Evolutionary conservation across 2,329 filamentous ascomycete genomes (phyloP).

Genomic region (Dactylonectria estremocensis): DNA sequence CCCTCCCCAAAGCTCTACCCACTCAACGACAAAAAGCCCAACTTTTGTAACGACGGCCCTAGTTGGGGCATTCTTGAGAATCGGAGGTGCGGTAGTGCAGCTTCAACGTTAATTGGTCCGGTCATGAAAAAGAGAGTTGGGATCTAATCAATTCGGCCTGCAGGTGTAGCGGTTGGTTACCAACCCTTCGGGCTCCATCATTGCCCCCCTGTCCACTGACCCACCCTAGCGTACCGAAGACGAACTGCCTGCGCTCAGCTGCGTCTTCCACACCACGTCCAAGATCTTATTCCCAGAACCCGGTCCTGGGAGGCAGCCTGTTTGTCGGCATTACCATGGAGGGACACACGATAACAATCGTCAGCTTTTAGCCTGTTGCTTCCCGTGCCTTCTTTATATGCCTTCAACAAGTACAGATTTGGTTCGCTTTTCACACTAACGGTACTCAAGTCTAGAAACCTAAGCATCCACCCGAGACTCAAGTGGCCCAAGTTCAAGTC

Average conservation of each 20-base stretch:
- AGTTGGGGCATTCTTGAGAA: background rate
- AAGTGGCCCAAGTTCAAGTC: too few relatives aligned
- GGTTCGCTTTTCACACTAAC: background rate
- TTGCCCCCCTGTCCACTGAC: constrained; percentile 9
- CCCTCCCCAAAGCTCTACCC: constrained; percentile 4
- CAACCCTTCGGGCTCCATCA: constrained; percentile 42
- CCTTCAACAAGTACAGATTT: background rate
- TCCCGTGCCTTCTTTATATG: background rate
- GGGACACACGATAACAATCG: background rate
- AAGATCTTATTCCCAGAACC: background rate
- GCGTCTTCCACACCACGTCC: constrained; percentile 9
- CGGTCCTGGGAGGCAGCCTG: background rate
- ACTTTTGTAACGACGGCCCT: background rate
- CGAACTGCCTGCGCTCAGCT: constrained; percentile 20
- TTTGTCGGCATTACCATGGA: background rate
- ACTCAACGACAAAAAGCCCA: background rate
- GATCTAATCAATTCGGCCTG: constrained; percentile 38
- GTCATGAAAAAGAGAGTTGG: constrained; percentile 32
- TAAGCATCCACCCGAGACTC: too few relatives aligned
- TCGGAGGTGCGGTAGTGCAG: background rate
- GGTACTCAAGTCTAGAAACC: background rate
- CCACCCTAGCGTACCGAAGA: constrained; percentile 5
- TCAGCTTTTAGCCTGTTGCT: background rate
- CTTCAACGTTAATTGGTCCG: constrained; percentile 20
- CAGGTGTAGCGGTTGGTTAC: constrained; percentile 40